Base-by-base conservation (phyloP, 495 filamentous ascomycete genomes). In the Aspergillus hancockii region DNA sequence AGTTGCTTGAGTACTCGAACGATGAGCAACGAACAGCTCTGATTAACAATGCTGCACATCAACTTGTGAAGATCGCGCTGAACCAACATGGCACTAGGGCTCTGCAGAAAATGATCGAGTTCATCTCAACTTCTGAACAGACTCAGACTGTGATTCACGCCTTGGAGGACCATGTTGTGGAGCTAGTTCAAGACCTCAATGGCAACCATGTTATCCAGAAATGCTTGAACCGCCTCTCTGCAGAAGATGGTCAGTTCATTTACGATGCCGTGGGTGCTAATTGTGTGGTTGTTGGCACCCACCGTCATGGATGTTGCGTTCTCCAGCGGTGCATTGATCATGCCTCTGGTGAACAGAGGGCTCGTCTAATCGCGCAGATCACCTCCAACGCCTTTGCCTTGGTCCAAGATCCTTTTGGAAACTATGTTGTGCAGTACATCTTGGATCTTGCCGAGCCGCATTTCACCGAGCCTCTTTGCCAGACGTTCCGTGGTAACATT, bases 151-250 rank as follows among this genome's bases (percentile, higher is more conserved):
- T 98, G 64, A 94, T 95, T 59, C 71, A 85, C 30, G 88, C 93
- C 19, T 81, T 98, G 31, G 77, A 85, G 36, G 75, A 84, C 58
- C 84, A 89, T 56, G 94, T 98, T 28, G 93, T 97, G 6, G 88
- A 91, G 54, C 79, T 98, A 43, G 97, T 98, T 57, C 91, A 98
- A 70, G 94, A 98, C 62, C 75, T 98, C 51, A 98, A 98, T 68
- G 94, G 94, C 68, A 98, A 98, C 62, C 94, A 98, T 69, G 94
- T 98, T 60, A 96, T 98, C 62, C 94, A 98, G 72, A 98, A 98
- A 76, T 98, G 94, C 70, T 84, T 98, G 57, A 98, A 98, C 77
- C 93, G 93, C 65, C 85, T 98, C 7, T 84, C 81, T 55, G 73
- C 90, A 0, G 77, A 84, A 49, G 90, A 98, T 72, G 89, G 94